Evolutionary conservation across 2,329 filamentous ascomycete species (phyloP), one percentile per base, ranked within the genome.

Genomic region (Fusarium sororula): DNA sequence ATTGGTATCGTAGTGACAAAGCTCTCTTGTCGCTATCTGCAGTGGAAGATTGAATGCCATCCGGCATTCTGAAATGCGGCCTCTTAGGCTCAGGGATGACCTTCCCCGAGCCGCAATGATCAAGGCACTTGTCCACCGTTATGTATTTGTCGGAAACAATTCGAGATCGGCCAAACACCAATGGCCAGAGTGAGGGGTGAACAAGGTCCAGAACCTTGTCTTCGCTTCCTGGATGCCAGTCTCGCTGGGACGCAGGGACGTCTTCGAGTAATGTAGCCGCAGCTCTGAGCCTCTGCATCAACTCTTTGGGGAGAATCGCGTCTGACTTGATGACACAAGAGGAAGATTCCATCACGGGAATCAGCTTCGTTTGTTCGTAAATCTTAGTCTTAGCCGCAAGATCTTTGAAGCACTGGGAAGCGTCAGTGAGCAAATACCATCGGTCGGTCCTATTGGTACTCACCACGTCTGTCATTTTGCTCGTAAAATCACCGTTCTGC

Each of bases 61-160:
- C 20, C 13, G 18, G 41, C 3, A 28, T 20, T 30, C 13, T 38
- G 15, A 60, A 17, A 24, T 24, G 9, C 12, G 20, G 48, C 11
- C n/a, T 37, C 2, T 18, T 4, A n/a, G 58, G 38, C n/a, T 28
- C 28, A 17, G 28, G 38, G 6, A 55, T 28, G 24, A 28, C 22
- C 11, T 37, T 11, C 10, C 58, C 28, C 9, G 30, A 24, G 12
- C 44, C 47, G 17, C n/a, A 61, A 10, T 35, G 41, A n/a, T 54
- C 14, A 26, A 55, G 47, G 13, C 28, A 55, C 1, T 76, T 59
- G 5, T 63, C 66, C 6, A 77, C n/a, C 13, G 72, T 70, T 22
- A 77, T 78, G 2, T 76, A 75, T 39, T 81, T 78, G 6, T 80
- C 77, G 3, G 62, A 38, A 38, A 87, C 70, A 17, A 86, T 81